phyloP scores from a whole-genome alignment of 768 basidiomycete species.

The Psilocybe subaeruginosa region DNA sequence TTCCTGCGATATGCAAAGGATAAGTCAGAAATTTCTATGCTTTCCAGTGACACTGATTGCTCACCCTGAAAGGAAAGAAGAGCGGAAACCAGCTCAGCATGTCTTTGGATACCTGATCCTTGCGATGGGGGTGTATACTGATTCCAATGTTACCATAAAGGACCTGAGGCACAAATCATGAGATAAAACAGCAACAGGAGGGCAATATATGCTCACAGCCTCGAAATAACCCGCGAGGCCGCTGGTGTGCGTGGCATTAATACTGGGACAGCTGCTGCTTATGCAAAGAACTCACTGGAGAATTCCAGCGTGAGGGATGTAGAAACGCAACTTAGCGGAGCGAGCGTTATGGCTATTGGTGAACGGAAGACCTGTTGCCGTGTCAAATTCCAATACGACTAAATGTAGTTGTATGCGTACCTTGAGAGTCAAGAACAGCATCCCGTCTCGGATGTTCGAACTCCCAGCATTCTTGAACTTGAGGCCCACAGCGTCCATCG shows the following conservation, averaged over 20 bases:
- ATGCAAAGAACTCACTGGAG: slow-evolving; percentile 58
- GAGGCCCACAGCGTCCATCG: slow-evolving; percentile 73
- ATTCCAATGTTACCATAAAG: slow-evolving; percentile 89
- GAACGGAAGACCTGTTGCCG: slow-evolving; percentile 70
- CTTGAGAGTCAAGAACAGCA: slow-evolving; percentile 69
- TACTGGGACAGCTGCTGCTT: slow-evolving; percentile 2
- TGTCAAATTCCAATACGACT: slow-evolving; percentile 1
- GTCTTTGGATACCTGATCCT: slow-evolving; percentile 85
- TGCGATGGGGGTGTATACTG: slow-evolving; percentile 91
- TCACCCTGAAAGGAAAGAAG: slow-evolving; percentile 91
- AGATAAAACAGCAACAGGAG: neutral
- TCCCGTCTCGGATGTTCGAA: slow-evolving; percentile 93
- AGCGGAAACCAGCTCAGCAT: slow-evolving; percentile 99
- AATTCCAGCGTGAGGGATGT: slow-evolving; percentile 93
- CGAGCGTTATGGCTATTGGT: slow-evolving; percentile 98
- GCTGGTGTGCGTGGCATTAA: slow-evolving; percentile 27
- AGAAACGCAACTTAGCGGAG: slow-evolving; percentile 83
- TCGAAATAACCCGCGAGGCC: slow-evolving; percentile 98
- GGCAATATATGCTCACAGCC: slow-evolving; percentile 45
- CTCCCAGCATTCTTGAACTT: slow-evolving; percentile 95
- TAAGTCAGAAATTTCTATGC: slow-evolving; percentile 5
- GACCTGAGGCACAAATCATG: slow-evolving; percentile 33
- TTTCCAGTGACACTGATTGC: slow-evolving; percentile 24
- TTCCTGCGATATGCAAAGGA: slow-evolving; percentile 52
- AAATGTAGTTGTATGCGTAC: slow-evolving; percentile 37